Base-by-base conservation (phyloP, 2,329 filamentous ascomycete genomes). In the Fusarium sp. region DNA sequence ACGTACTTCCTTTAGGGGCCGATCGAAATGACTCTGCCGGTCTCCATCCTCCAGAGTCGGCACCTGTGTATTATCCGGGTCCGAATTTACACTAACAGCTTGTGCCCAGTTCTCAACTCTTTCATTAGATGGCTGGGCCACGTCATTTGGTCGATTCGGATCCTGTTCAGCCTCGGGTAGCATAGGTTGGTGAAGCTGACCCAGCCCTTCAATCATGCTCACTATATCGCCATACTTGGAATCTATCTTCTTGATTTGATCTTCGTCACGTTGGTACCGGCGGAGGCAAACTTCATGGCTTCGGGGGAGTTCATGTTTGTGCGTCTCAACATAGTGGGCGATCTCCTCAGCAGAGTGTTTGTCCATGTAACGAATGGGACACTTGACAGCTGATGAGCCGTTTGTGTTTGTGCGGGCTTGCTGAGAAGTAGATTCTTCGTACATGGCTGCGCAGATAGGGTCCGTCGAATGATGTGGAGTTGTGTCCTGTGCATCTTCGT, bases 291-390 rank as follows among this genome's bases (percentile, higher is more conserved):
- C 90, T 80, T 97, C 94, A 83, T 98, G 96, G 81, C 95, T 98
- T 77, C 96, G 90, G 15, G 96, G 96, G 61, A 98, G 89, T 82
- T 98, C 93, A 83, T 98, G 95, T 82, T 98, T 98, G 85, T 98
- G 95, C 59, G 92, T 95, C 81, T 98, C 94, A 79, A 98, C 94
- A 81, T 98, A 98, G 79, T 93, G 90, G 20, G 96, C 96, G 70
- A 98, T 92, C 80, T 98, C 95, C 84, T 98, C 94, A 5, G 96
- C 94, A 5, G 94, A 95, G 80, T 98, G 95, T 81, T 97, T 92
- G 82, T 98, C 93, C 80, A 98, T 87, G 84, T 93, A 98, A 54
- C 96, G 93, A 69, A 98, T 98, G 6, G 96, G 96, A 82, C 96
- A 98, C 80, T 94, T 94, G 64, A 90, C 82, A 42, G 82, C 86